phyloP scores from a whole-genome alignment of 345 rosid species.

The Dimocarpus longan region DNA sequence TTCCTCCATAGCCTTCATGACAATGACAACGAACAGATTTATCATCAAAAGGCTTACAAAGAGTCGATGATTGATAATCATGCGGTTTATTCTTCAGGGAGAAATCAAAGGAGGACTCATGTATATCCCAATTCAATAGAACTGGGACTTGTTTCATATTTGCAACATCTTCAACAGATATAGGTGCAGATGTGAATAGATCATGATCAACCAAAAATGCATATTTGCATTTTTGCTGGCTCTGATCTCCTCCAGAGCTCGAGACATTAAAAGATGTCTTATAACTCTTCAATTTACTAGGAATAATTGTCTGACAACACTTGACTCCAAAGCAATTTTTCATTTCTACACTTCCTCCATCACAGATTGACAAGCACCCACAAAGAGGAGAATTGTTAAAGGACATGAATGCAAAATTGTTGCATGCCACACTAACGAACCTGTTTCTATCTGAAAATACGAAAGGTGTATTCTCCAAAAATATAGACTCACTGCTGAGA shows the following conservation, averaged over 20 bases:
- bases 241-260: background rate
- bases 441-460: background rate
- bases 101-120: background rate
- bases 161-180: background rate
- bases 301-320: background rate
- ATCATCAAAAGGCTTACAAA: background rate
- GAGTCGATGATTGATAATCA: background rate
- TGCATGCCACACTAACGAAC: background rate
- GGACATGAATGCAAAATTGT: background rate
- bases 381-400: background rate
- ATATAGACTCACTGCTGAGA: background rate
- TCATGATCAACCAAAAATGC: background rate
- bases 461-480: background rate
- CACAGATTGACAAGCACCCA: constrained; percentile 3
- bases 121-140: background rate
- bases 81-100: background rate
- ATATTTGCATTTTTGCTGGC: background rate
- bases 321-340: background rate
- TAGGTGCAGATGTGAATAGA: background rate
- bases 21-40: background rate
- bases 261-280: background rate
- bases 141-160: background rate
- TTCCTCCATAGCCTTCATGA: background rate
- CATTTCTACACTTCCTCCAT: background rate
- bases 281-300: background rate